phyloP scores from a whole-genome alignment of 805 yeast species.

The Ogataea pignaliae region DNA sequence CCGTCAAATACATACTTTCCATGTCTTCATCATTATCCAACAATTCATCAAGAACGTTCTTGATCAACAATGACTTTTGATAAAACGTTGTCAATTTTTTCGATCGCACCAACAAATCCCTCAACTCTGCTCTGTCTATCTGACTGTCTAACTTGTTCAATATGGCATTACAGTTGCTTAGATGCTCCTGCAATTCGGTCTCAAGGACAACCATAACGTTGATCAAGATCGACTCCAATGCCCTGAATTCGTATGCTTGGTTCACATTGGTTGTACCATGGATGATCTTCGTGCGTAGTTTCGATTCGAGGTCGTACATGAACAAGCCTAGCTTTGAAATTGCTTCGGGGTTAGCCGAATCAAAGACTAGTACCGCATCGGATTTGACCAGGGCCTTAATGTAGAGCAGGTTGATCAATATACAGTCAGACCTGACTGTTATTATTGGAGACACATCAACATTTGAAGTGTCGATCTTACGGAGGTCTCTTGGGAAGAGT shows the following conservation, averaged over 20 bases:
- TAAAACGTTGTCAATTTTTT: slow-evolving; percentile 67
- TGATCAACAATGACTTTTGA: slow-evolving; percentile 70
- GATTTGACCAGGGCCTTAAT: slow-evolving; percentile 85
- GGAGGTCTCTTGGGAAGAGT: slow-evolving; percentile 77
- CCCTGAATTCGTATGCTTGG: slow-evolving; percentile 73
- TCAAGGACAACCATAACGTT: slow-evolving; percentile 79
- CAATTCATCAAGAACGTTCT: slow-evolving; percentile 78
- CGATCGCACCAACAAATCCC: slow-evolving; percentile 68
- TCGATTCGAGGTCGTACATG: slow-evolving; percentile 79
- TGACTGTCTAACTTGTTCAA: slow-evolving; percentile 71
- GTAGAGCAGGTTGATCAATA: slow-evolving; percentile 77
- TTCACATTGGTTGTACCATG: slow-evolving; percentile 29
- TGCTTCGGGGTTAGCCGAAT: slow-evolving; percentile 58
- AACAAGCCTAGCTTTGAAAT: slow-evolving; percentile 70
- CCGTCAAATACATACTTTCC: slow-evolving; percentile 70
- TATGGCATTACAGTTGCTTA: slow-evolving; percentile 55
- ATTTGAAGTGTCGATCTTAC: slow-evolving; percentile 73
- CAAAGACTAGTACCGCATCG: slow-evolving; percentile 79
- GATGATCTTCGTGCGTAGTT: slow-evolving; percentile 42
- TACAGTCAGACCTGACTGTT: slow-evolving; percentile 71
- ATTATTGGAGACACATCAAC: slow-evolving; percentile 87
- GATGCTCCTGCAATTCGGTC: slow-evolving; percentile 61
- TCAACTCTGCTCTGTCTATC: slow-evolving; percentile 69
- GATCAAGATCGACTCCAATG: slow-evolving; percentile 75
- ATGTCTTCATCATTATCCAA: slow-evolving; percentile 85